Base-by-base conservation (phyloP, 2,329 filamentous ascomycete species). In the Aspergillus flavus region DNA sequence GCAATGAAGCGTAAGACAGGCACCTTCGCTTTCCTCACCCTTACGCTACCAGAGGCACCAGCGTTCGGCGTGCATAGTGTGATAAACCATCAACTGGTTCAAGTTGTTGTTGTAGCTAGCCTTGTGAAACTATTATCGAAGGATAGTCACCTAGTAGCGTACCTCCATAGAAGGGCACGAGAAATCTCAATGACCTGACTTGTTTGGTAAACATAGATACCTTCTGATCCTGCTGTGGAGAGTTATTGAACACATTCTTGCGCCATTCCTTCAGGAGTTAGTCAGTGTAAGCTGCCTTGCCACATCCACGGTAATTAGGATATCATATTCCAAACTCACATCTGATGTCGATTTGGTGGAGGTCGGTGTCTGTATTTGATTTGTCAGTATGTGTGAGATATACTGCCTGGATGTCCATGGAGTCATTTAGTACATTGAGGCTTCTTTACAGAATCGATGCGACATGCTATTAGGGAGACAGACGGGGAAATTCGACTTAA, bases 71-170 rank as follows among this genome's bases (percentile, higher is more conserved):
- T n/a, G 39, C 16, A 41, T 7, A 19, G 39, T 41, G 7, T n/a
- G 19, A 3, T 6, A 41, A n/a, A 0, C 6, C 19, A 41, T n/a
- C 39, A 41, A n/a, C 39, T 41, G 7, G 1, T 10, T n/a, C 7
- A 41, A 9, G 9, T 4, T 41, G 5, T 2, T n/a, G 6, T 6
- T 19, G 16, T 41, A 4, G 19, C 16, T 2, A 41, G 16, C 6
- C 16, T 19, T 41, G 19, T n/a, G 39, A 41, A n/a, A 9, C 1
- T 41, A 41, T 9, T n/a, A 41, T 19, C 6, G 19, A 41, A 41
- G 1, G 6, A 41, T 9, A 1, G 3, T 1, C 6, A 9, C 3
- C 16, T n/a, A 2, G 6, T 19, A n/a, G 16, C 1, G 6, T 41
- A 9, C 39, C 4, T 41, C 39, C 6, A 19, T 6, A 36, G 34